These are phyloP conservation scores for Neofusicoccum kwambonambiense DNA, from an alignment of 2,329 filamentous ascomycete genomes.

Conservation along the genomic window DNA sequence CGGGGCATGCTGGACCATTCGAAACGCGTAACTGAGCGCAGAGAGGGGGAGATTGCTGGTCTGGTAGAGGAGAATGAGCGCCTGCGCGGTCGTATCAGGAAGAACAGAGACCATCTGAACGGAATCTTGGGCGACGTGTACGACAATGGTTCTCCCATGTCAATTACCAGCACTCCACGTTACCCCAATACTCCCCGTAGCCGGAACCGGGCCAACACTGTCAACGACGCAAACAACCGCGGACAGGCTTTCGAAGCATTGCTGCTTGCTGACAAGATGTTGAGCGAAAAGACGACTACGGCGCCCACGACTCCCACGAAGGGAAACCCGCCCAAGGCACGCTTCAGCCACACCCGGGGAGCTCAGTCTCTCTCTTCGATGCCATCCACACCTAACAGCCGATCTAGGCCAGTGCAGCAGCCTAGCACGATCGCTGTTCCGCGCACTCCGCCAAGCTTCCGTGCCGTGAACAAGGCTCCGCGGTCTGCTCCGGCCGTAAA, in stretches of 20 bases:
- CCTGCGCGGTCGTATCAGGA: conserved; percentile 78
- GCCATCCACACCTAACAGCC: conserved; percentile 68
- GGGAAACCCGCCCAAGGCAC: conserved; percentile 49
- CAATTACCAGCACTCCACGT: conserved; percentile 43
- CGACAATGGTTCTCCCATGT: conserved; percentile 68
- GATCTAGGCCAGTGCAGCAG: conserved; percentile 57
- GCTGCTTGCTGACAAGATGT: conserved; percentile 69
- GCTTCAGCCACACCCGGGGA: conserved; percentile 67
- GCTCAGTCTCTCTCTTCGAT: conserved; percentile 83
- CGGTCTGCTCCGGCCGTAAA: conserved; percentile 43
- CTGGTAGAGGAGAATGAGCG: conserved; percentile 75
- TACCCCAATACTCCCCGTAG: conserved; percentile 29
- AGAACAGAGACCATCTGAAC: conserved; percentile 85
- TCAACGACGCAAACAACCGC: conserved; percentile 28
- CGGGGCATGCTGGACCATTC: conserved; percentile 67
- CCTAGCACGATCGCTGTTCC: conserved; percentile 55
- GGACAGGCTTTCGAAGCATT: conserved; percentile 73
- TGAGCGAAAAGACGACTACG: conserved; percentile 74
- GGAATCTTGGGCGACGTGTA: conserved; percentile 32
- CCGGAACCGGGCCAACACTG: background rate
- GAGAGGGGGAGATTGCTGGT: conserved; percentile 69
- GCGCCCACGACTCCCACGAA: conserved; percentile 69
- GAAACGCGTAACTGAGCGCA: conserved; percentile 74
- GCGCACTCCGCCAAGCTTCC: conserved; percentile 47
- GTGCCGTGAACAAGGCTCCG: conserved; percentile 41